Base-by-base conservation (phyloP, 2,329 filamentous ascomycete species). In the Colletotrichum gloeosporioides region DNA sequence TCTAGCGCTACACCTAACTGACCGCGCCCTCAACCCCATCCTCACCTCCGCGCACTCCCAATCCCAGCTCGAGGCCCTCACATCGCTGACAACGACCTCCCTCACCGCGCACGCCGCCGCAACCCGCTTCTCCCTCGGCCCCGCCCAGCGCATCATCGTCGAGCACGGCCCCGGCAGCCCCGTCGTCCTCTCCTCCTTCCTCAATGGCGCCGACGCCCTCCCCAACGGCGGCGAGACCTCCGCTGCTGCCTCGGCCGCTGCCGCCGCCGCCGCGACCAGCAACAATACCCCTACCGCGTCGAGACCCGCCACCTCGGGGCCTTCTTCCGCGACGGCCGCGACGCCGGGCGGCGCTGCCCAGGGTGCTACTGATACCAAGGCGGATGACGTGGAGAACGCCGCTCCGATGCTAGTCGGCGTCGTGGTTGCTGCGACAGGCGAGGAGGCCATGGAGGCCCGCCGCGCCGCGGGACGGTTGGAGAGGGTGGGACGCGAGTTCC, bases 101-200 rank as follows among this genome's bases (percentile, higher is more conserved):
- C 86, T 92, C 29, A 86, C 86, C 75, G 88, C 89, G 15, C 88
- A 90, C 80, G 88, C 90, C 62, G 85, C 90, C 65, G 88, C 89
- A 7, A 84, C 85, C 39, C 88, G 90, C 66, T 86, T 92, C 8
- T 88, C 87, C 63, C 86, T 91, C 59, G 91, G 91, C 78, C 80
- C 81, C 8, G 89, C 90, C 4, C 86, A 90, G 80, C 89, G 91
- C 81, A 87, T 93, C 77, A 89, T 92, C 82, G 88, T 92, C 80
- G 91, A 92, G 81, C 90, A 90, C 80, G 84, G 84, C 4, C 83
- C 85, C 53, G 83, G 83, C 65, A 86, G 86, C 27, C 82, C 86
- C 78, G 82, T 88, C 65, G 82, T 88, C 61, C 79, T 88, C 31
- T 84, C 89, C 77, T 88, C 87, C 29, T 90, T 87, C 79, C 81